Conservation (phyloP, 768 basidiomycete genomes). For the Pleurotus pulmonarius region DNA sequence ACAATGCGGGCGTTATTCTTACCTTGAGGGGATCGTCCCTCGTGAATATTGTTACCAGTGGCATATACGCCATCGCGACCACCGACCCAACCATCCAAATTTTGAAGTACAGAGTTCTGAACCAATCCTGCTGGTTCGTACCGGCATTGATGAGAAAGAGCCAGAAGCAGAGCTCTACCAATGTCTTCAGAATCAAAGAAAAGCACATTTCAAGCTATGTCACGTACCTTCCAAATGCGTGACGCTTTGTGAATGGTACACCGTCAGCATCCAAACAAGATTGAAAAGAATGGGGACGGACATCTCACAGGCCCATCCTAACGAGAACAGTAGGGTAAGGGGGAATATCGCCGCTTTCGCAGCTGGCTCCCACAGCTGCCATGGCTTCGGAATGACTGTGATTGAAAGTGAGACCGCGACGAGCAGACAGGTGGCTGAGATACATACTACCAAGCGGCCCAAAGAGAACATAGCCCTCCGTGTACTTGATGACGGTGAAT, state of each 20-base stretch:
- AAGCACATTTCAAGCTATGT: too few species aligned
- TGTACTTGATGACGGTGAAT: constrained; percentile 70
- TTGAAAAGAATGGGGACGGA: constrained; percentile 26
- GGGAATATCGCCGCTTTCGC: constrained; percentile 57
- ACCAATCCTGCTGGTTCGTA: constrained; percentile 69
- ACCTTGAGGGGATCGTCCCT: constrained; percentile 59
- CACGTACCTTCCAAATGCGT: constrained; percentile 73
- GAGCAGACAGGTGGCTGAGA: neutral
- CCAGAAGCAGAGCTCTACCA: constrained; percentile 82
- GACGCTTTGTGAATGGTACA: constrained; percentile 39
- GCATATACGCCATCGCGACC: constrained; percentile 62
- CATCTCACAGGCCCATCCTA: constrained; percentile 78
- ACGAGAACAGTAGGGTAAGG: constrained; percentile 55
- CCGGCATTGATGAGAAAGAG: constrained; percentile 72
- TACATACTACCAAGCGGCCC: constrained; percentile 49
- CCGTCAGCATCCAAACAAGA: neutral
- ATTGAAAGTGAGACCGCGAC: neutral
- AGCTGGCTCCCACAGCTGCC: constrained; percentile 45
- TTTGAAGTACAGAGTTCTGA: constrained; percentile 70
- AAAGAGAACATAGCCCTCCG: constrained; percentile 52
- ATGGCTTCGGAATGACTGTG: constrained; percentile 66
- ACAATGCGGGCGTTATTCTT: constrained; percentile 10
- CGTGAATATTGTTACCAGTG: constrained; percentile 63
- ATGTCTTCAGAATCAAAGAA: constrained; percentile 4
- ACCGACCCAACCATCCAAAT: constrained; percentile 66